Evolutionary conservation across 2,329 filamentous ascomycete genomes (phyloP).

Genomic region (Colletotrichum plurivorum): DNA sequence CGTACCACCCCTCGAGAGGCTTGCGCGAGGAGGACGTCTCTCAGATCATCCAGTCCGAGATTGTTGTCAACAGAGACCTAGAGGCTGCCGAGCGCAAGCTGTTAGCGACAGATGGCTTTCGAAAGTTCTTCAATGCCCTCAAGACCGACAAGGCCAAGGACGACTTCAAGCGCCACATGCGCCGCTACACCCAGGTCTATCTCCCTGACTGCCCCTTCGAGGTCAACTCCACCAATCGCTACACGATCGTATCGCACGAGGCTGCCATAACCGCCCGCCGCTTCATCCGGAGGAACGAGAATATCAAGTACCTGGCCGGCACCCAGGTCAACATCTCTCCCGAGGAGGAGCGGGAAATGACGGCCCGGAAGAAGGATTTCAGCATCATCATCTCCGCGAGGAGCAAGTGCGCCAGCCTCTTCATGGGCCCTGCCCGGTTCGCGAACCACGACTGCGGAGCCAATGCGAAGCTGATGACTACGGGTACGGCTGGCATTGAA

Average conservation of each 20-base stretch:
- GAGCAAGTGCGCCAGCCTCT: conserved; percentile 90
- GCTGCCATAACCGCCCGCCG: conserved; percentile 87
- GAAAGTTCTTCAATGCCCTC: conserved; percentile 77
- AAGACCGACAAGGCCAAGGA: conserved; percentile 83
- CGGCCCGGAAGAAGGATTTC: conserved; percentile 89
- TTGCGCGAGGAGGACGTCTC: conserved; percentile 76
- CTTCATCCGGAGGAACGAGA: conserved; percentile 84
- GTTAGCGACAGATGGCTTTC: conserved; percentile 79
- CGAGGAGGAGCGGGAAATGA: conserved; percentile 88
- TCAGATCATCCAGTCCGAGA: conserved; percentile 73
- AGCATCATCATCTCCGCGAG: conserved; percentile 96
- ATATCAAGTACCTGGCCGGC: conserved; percentile 90
- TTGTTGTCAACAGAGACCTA: conserved; percentile 82
- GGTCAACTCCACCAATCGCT: conserved; percentile 91
- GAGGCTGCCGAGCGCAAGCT: conserved; percentile 79
- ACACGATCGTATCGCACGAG: conserved; percentile 92
- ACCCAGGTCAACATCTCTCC: conserved; percentile 94
- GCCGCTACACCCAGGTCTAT: conserved; percentile 94
- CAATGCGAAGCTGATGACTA: conserved; percentile 89
- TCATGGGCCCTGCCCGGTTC: conserved; percentile 95
- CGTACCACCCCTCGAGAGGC: conserved; percentile 87
- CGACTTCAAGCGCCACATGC: conserved; percentile 87
- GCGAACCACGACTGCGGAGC: conserved; percentile 97
- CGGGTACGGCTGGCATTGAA: conserved; percentile 88
- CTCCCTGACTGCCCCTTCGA: conserved; percentile 95